Evolutionary conservation across 495 filamentous ascomycete genomes (phyloP), one percentile per base, ranked within the genome.

Genomic region (Echria macrotheca): DNA sequence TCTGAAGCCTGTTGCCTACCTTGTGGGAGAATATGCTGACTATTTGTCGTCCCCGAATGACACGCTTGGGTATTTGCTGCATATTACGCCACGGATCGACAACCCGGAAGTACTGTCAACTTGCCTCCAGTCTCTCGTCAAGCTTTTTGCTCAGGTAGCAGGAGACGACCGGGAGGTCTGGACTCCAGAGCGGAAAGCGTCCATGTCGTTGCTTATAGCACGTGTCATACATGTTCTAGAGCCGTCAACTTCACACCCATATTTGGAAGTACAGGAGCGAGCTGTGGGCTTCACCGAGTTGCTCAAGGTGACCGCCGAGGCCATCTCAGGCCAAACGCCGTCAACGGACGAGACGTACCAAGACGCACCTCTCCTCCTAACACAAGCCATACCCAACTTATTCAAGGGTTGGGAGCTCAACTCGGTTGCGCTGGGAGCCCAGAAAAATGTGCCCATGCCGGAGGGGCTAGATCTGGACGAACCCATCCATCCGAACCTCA

Each of bases 261-360:
- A 81, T 55, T 71, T 98, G 8, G 93, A 97, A 58, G 89, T 97
- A n/a, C 93, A 98, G 64, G 93, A 97, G 66, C 80, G 94, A 40
- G 83, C 89, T 6, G 91, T 96, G 12, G 91, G 96, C 58, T 94
- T 91, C 56, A 74, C 86, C 2, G 93, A 98, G 57, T 75, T 97
- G 4, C 79, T 96, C 55, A 86, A 87, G 36, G 72, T 98, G 33
- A 85, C 85, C 10, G 77, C 80, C 1, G 91, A 98, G 67, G 87
- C 91, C 18, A 76, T 85, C 5, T 71, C 75, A 4, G 78, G 76
- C n/a, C 83, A 87, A 39, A 67, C 73, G 3, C 64, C 77, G n/a
- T 73, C 71, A 3, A 70, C 72, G 9, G 71, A 79, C 32, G 67
- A 69, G 3, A 59, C 76, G 1, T 69, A 76, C 26, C 71, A 79